These are phyloP conservation scores for Annulohypoxylon moriforme DNA, from an alignment of 495 filamentous ascomycete species.

Conservation along the genomic window DNA sequence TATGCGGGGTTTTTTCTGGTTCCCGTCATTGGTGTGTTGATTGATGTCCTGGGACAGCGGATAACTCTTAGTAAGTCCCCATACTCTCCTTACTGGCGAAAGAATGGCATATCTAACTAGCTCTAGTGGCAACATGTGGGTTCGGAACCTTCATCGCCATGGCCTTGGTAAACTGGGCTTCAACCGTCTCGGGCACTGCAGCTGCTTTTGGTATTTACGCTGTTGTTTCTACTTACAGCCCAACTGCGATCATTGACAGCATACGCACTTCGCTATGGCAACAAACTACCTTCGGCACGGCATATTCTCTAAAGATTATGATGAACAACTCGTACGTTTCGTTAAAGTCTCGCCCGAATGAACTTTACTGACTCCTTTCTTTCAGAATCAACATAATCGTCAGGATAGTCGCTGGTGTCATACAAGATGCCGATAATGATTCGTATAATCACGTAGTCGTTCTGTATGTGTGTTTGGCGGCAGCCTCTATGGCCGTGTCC, in stretches of 20 bases:
- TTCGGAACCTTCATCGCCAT: background rate
- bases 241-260: background rate
- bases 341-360: background rate
- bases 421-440: background rate
- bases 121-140: background rate
- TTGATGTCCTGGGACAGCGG: background rate
- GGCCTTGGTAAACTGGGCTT: background rate
- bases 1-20: background rate
- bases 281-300: background rate
- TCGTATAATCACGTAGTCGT: background rate
- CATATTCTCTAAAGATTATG: background rate
- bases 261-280: background rate
- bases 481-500: background rate
- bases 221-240: background rate
- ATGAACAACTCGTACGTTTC: background rate
- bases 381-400: background rate
- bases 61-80: background rate
- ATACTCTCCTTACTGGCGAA: background rate
- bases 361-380: background rate
- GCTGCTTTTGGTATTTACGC: background rate
- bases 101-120: background rate
- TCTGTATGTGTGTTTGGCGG: background rate
- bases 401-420: background rate
- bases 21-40: background rate
- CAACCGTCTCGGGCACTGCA: background rate